Evolutionary conservation across 768 basidiomycete genomes (phyloP).

Genomic region (Daedaleopsis sinensis): DNA sequence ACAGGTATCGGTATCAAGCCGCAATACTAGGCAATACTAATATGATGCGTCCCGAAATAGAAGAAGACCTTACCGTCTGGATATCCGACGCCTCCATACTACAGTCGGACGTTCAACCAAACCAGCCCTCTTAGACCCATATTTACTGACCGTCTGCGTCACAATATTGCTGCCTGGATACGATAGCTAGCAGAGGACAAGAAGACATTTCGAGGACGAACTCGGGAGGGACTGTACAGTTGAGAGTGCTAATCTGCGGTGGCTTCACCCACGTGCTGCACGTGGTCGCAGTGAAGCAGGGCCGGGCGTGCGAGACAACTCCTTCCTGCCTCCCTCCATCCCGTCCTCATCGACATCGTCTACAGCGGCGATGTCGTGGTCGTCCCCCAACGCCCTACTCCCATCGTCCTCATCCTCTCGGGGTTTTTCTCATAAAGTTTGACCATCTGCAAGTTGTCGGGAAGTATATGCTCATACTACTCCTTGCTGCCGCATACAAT

Average conservation of each 20-base stretch:
- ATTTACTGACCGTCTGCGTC: too few relatives aligned
- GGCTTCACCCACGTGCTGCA: constrained; percentile 20
- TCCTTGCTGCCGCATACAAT: background rate
- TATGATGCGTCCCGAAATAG: too few relatives aligned
- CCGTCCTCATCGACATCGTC: constrained; percentile 18
- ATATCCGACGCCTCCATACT: too few relatives aligned
- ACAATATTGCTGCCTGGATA: background rate
- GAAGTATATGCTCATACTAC: background rate
- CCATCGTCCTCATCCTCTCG: background rate
- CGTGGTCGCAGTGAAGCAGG: constrained; percentile 19
- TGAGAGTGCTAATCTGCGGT: constrained; percentile 11
- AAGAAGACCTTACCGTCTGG: too few relatives aligned
- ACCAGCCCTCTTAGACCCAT: too few relatives aligned
- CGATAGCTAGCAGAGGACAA: background rate
- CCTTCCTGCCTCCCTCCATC: constrained; percentile 22
- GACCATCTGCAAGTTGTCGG: background rate
- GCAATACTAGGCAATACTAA: too few relatives aligned
- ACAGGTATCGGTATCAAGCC: too few relatives aligned
- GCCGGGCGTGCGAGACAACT: constrained; percentile 23
- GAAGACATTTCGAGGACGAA: background rate
- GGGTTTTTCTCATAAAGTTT: too few relatives aligned
- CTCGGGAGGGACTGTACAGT: constrained; percentile 21
- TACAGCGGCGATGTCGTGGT: background rate
- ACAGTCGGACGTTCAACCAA: too few relatives aligned
- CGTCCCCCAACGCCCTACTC: background rate